Evolutionary conservation across 208 protist species (phyloP).

Genomic region (Acanthamoeba castellanii): DNA sequence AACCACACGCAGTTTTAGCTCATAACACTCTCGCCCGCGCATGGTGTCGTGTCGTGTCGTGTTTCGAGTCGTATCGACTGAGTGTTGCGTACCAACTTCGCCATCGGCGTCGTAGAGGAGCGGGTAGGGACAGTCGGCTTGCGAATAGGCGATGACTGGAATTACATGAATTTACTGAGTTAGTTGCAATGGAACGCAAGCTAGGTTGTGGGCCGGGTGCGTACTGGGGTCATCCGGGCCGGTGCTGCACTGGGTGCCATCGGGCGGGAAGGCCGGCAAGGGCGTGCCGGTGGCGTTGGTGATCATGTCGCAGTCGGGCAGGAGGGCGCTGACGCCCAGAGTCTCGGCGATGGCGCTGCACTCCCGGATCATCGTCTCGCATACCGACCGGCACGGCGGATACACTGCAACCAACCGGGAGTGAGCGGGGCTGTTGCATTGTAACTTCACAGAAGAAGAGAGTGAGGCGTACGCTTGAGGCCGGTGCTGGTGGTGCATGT

Average conservation of each 20-base stretch:
- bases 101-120: conserved; percentile 20
- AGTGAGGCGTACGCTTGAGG: not conserved
- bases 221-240: not conserved
- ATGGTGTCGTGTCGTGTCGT: not conserved
- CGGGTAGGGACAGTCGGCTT: conserved; percentile 61
- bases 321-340: not conserved
- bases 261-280: conserved; percentile 12
- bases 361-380: conserved; percentile 36
- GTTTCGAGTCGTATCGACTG: not conserved
- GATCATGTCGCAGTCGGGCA: conserved; percentile 33
- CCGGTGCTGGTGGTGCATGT: not conserved
- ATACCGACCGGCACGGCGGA: conserved; percentile 33
- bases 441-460: not conserved
- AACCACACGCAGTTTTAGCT: not conserved
- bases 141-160: conserved; percentile 25
- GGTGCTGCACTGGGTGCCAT: not conserved
- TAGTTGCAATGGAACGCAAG: not conserved
- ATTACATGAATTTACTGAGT: not conserved
- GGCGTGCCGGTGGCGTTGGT: conserved; percentile 43
- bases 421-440: not conserved
- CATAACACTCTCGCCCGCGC: not conserved
- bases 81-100: not conserved
- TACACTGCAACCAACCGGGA: not conserved
- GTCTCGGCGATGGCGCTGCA: not conserved
- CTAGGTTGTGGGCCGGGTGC: too few relatives aligned